Evolutionary conservation across 192 early-diverging fungal genomes (phyloP), one percentile per base, ranked within the genome.

Genomic region (Globomyces pollinis-pini): DNA sequence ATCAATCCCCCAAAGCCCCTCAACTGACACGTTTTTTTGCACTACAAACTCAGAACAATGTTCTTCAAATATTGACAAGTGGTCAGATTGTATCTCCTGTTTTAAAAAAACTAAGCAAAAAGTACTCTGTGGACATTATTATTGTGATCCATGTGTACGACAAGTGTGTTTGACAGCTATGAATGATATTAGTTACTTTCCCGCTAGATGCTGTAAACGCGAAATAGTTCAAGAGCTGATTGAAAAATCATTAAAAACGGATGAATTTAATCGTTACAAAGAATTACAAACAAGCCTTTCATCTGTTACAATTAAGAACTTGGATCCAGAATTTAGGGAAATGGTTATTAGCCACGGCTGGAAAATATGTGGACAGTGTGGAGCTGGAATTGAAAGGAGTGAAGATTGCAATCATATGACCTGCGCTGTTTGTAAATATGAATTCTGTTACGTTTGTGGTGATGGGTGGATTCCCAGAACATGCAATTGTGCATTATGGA

Each of bases 371-470:
- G 32, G 34, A 20, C 7, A 26, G 3, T 63, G 62, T 44, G 62
- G 62, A 9, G 62, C 53, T 31, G 62, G 62, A 8, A 43, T 63
- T 30, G 52, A 63, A 33, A 60, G 30, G 29, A 63, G 3, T 26
- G 36, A 21, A 26, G 55, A 56, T 29, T 63, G 62, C 32, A 55
- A 43, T 13, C 62, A 63, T 30, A 63, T 63, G 62, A 63, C 62
- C 9, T 63, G 62, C 21, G 42, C 24, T 13, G 42, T 63, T 11
- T 63, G 62, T 26, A 28, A 55, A 1, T 20, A 15, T 24, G 36
- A 63, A 38, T 63, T 63, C 26, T 63, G 62, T 30, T 63, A 56
- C 18, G 11, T 20, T 5, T 63, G 62, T 29, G 43, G 18, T 23
- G 62, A 51, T 18, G 43, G 16, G 15, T 63, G 62, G 62, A 26